Evolutionary conservation across 192 early-diverging fungal species (phyloP), one percentile per base, ranked within the genome.

Genomic region (Lobosporangium transversale): DNA sequence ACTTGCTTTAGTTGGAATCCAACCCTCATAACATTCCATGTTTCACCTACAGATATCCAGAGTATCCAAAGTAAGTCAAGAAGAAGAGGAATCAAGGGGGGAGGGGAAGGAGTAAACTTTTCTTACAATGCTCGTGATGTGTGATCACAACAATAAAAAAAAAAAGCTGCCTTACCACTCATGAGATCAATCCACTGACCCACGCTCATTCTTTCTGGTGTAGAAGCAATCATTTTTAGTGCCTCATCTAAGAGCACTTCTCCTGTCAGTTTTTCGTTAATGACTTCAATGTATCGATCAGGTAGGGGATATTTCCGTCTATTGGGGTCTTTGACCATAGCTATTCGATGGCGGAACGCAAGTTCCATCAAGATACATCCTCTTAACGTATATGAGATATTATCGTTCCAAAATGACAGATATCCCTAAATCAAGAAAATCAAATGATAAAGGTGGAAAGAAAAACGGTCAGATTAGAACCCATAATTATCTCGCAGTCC

Each of bases 361-460:
- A 99, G 86, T 81, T 99, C 97, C 86, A 98, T 96, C 35, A 99
- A 83, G 70, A 99, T 99, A 68, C 92, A 93, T 12, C 96, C 96
- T 65, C 97, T 87, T 21, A 99, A 78, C 7, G 95, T 93, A 81
- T 99, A 99, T 29, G 94, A 96, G 56, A 99, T 94, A 70, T 94
- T 96, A 82, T 99, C 97, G 82, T 99, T 99, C 97, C 97, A 99
- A 80, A 99, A 99, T 37, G 95, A 97, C 32, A 99, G 87, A 68
- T 97, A 95, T 5, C 97, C 97, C 88, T 97, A 83, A 45, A 80
- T 3, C 5, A 53, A 27, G 18, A 29, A 20, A 53, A 32, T 23
- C 11, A 10, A 50, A 50, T 12, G 7, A 20, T 12, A 32, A 21
- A 49, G 9, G 21, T 49, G 7, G 21, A 49, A 20, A 20, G 21